These are phyloP conservation scores for Rubroshorea leprosula DNA, from an alignment of 345 rosid genomes.

Conservation along the genomic window DNA sequence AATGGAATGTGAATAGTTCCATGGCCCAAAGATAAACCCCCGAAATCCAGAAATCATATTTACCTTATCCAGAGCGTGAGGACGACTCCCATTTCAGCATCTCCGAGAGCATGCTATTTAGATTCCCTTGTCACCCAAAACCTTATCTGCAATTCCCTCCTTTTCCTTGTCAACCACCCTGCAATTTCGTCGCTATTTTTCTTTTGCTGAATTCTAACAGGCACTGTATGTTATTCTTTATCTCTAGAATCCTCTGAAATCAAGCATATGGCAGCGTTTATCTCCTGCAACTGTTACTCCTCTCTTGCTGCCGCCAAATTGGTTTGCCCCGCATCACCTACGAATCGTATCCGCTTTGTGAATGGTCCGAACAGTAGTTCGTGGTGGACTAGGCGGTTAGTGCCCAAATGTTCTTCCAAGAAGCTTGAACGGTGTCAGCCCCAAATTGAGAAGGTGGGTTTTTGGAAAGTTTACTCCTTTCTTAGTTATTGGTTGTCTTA, in stretches of 20 bases:
- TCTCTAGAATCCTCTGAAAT: slow-evolving; percentile 2
- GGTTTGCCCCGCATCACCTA: slow-evolving; percentile 24
- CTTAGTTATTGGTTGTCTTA: slow-evolving; percentile 2
- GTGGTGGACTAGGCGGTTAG: slow-evolving; percentile 20
- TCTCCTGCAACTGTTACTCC: slow-evolving; percentile 36
- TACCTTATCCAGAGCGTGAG: slow-evolving; percentile 45
- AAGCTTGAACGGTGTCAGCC: slow-evolving; percentile 20
- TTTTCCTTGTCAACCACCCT: neutral
- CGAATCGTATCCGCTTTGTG: slow-evolving; percentile 15
- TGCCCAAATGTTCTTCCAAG: slow-evolving; percentile 33
- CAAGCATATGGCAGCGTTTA: slow-evolving; percentile 37
- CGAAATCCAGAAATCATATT: neutral
- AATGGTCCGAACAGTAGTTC: slow-evolving; percentile 18
- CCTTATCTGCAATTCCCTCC: slow-evolving; percentile 23
- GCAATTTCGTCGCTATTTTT: neutral
- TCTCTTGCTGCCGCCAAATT: slow-evolving; percentile 33
- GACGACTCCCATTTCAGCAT: slow-evolving; percentile 11
- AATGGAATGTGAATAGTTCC: no score
- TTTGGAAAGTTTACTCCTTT: neutral
- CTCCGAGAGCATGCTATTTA: neutral
- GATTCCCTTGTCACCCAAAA: neutral
- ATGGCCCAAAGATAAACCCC: neutral
- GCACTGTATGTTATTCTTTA: slow-evolving; percentile 14
- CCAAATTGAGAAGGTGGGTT: slow-evolving; percentile 34
- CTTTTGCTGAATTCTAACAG: neutral